Evolutionary conservation across 805 yeast genomes (phyloP).

Genomic region (Saccharomycopsis sp.): DNA sequence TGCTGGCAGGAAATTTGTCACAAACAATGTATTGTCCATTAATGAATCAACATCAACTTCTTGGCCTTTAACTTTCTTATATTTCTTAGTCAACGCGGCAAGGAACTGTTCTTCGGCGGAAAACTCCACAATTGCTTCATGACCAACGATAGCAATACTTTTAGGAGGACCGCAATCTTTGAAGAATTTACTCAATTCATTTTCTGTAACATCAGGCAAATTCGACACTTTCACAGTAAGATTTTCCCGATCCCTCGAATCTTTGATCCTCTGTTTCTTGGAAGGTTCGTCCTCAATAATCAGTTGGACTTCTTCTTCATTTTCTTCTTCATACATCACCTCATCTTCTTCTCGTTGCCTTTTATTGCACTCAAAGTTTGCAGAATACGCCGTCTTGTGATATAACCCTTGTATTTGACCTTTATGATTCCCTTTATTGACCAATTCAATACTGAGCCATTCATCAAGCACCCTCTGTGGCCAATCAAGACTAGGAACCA

Average conservation of each 20-base stretch:
- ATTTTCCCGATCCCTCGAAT: constrained; percentile 50
- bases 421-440: constrained; percentile 16
- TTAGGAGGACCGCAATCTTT: constrained; percentile 53
- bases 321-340: constrained; percentile 12
- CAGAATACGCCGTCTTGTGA: constrained; percentile 4
- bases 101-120: constrained; percentile 38
- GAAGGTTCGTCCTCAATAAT: constrained; percentile 13
- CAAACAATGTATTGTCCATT: constrained; percentile 53
- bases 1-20: constrained; percentile 64
- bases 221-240: constrained; percentile 48
- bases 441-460: constrained; percentile 29
- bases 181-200: constrained; percentile 39
- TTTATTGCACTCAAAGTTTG: constrained; percentile 1
- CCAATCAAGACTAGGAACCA: constrained; percentile 35
- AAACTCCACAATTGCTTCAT: constrained; percentile 56
- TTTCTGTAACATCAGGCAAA: constrained; percentile 38
- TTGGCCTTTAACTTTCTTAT: constrained; percentile 37
- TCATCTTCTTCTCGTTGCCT: neutral
- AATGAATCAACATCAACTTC: constrained; percentile 41
- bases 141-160: constrained; percentile 28
- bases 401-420: constrained; percentile 17
- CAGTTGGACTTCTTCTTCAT: neutral
- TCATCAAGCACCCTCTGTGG: constrained; percentile 45
- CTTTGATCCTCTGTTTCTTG: constrained; percentile 18
- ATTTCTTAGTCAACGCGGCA: constrained; percentile 54